Evolutionary conservation across 495 filamentous ascomycete genomes (phyloP).

Genomic region (Aspergillus bertholletiae): DNA sequence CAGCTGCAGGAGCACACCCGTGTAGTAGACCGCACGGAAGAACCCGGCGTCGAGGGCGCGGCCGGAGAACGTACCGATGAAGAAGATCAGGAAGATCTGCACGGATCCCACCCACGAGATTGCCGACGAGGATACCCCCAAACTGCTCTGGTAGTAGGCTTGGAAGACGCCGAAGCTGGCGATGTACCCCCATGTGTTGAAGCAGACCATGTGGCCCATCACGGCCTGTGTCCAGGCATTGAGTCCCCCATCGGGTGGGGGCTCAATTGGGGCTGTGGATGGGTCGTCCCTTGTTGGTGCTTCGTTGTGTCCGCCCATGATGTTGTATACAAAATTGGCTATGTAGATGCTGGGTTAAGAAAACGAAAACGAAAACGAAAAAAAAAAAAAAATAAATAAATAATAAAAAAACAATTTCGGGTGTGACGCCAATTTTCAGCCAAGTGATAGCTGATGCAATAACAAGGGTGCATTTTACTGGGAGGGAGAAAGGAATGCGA

Average conservation of each 20-base stretch:
- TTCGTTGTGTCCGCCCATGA: background rate
- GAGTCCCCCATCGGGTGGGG: background rate
- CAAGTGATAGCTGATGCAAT: background rate
- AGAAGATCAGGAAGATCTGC: constrained; percentile 54
- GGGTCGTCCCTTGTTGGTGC: background rate
- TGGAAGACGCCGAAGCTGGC: constrained; percentile 25
- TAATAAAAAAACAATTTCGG: too few species aligned
- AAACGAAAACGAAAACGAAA: background rate
- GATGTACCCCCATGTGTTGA: background rate
- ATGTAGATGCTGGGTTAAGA: too few species aligned
- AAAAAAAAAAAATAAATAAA: too few species aligned
- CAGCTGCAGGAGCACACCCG: constrained; percentile 56
- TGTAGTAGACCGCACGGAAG: constrained; percentile 56
- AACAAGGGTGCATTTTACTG: background rate
- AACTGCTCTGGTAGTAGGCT: constrained; percentile 52
- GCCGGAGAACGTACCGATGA: constrained; percentile 41
- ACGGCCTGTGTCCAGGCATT: background rate
- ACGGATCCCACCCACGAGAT: constrained; percentile 59
- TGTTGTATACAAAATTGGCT: background rate
- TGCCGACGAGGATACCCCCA: constrained; percentile 48
- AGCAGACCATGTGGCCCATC: background rate
- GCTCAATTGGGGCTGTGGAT: background rate
- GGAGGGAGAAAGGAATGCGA: background rate
- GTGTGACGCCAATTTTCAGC: too few species aligned
- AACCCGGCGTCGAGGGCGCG: constrained; percentile 74